phyloP scores from a whole-genome alignment of 2,329 filamentous ascomycete genomes.

The Claviceps sp. region DNA sequence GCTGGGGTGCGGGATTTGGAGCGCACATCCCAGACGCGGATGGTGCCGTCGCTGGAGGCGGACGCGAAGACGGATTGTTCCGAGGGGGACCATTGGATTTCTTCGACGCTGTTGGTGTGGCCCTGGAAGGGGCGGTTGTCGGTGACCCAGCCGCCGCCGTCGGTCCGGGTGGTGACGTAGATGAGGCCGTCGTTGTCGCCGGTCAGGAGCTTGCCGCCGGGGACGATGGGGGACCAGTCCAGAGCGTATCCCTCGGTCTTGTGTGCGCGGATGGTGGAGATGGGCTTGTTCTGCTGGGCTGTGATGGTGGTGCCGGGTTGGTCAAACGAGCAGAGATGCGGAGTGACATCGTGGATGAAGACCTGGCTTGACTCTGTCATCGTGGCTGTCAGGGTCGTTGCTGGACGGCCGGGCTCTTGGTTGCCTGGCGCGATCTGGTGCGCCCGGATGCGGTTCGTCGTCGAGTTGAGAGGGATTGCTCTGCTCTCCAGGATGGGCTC shows the following conservation, averaged over 20 bases:
- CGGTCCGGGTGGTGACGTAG: constrained; percentile 73
- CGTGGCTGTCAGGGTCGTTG: constrained; percentile 72
- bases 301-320: constrained; percentile 71
- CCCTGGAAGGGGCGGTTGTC: constrained; percentile 74
- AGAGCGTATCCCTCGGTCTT: constrained; percentile 88
- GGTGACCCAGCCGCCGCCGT: constrained; percentile 80
- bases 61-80: constrained; percentile 92
- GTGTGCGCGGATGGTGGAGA: constrained; percentile 80
- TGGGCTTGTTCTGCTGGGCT: constrained; percentile 73
- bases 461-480: constrained; percentile 71
- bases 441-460: constrained; percentile 84
- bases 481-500: constrained; percentile 92
- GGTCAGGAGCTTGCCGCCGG: constrained; percentile 74
- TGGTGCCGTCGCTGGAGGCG: constrained; percentile 82
- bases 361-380: constrained; percentile 87
- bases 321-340: constrained; percentile 81
- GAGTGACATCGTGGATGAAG: constrained; percentile 87
- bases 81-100: constrained; percentile 90
- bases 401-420: constrained; percentile 58
- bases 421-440: constrained; percentile 66
- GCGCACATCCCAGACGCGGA: constrained; percentile 91
- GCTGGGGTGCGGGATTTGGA: constrained; percentile 84
- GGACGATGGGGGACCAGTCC: constrained; percentile 78
- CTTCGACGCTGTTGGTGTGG: constrained; percentile 77
- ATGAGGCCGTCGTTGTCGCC: constrained; percentile 87